Evolutionary conservation across 768 basidiomycete species (phyloP).

Genomic region (Pleurotus cornucopiae): DNA sequence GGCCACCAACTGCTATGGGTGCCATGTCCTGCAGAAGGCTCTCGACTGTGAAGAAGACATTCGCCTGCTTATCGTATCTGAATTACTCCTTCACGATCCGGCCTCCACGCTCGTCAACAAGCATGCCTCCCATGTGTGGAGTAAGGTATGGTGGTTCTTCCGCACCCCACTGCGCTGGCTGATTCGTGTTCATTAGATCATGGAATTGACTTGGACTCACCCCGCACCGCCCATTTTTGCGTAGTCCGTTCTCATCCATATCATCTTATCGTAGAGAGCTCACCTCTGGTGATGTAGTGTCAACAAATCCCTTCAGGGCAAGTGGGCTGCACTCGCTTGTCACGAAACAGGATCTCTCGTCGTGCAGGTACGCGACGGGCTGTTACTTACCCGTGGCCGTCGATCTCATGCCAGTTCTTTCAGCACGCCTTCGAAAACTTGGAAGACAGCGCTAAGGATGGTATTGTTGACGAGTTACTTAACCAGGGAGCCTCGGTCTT

Average conservation of each 20-base stretch:
- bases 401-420: constrained; percentile 4
- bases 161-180: not conserved
- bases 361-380: constrained; percentile 57
- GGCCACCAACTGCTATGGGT: constrained; percentile 86
- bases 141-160: constrained; percentile 50
- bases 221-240: constrained; percentile 87
- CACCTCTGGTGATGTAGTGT: constrained; percentile 42
- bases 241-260: constrained; percentile 46
- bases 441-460: constrained; percentile 79
- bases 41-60: constrained; percentile 90
- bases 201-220: constrained; percentile 85
- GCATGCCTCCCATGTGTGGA: constrained; percentile 91
- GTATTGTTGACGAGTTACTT: constrained; percentile 80
- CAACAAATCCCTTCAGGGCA: constrained; percentile 82
- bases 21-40: constrained; percentile 86
- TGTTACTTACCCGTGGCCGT: not conserved
- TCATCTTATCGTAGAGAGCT: not conserved
- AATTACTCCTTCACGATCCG: constrained; percentile 79
- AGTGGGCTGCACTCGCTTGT: constrained; percentile 86
- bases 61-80: constrained; percentile 76
- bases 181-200: constrained; percentile 47
- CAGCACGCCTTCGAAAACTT: constrained; percentile 86
- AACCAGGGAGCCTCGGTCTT: constrained; percentile 67
- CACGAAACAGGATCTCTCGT: constrained; percentile 89
- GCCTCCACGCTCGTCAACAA: constrained; percentile 86